A percentile compares a stretch with the other conserved stretches of the same genome.
These are phyloP conservation scores for Diaporthe capsici DNA, from an alignment of 2,329 filamentous ascomycete species.

Conservation along the genomic window DNA sequence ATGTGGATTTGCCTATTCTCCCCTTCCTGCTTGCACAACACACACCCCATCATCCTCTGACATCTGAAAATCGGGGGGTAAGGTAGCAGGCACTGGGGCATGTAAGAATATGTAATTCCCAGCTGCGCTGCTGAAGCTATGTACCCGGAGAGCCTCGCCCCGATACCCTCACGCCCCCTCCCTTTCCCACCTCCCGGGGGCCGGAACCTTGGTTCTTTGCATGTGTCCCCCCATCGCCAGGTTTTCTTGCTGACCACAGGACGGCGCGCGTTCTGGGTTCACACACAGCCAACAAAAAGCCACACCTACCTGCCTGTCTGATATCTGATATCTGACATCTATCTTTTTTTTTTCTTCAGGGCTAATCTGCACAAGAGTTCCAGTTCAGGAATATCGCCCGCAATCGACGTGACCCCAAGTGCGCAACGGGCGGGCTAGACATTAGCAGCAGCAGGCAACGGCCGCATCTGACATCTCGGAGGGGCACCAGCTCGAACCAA, in stretches of 20 bases:
- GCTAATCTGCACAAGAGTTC: constrained; percentile 13
- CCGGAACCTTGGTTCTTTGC: not conserved
- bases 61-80: constrained; percentile 34
- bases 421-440: constrained; percentile 19
- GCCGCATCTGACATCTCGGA: constrained; percentile 10
- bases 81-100: not conserved
- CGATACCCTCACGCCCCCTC: constrained; percentile 28
- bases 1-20: constrained; percentile 20
- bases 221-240: constrained; percentile 8
- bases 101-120: not conserved
- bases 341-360: not conserved
- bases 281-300: not conserved
- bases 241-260: constrained; percentile 2
- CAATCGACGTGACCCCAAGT: not conserved
- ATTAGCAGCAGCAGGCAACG: not conserved
- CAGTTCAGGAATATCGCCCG: constrained; percentile 24
- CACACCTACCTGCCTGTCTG: not conserved
- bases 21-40: too few relatives aligned
- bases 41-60: constrained; percentile 15
- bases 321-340: constrained; percentile 24
- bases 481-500: not conserved
- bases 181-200: too few relatives aligned
- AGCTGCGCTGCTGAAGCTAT: too few relatives aligned
- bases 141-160: not conserved
- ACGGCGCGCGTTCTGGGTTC: not conserved